Percentiles rank a stretch among this genome's conserved stretches.
These are phyloP conservation scores for Telopea speciosissima DNA, from an alignment of 177 flowering plant genomes.

Conservation along the genomic window DNA sequence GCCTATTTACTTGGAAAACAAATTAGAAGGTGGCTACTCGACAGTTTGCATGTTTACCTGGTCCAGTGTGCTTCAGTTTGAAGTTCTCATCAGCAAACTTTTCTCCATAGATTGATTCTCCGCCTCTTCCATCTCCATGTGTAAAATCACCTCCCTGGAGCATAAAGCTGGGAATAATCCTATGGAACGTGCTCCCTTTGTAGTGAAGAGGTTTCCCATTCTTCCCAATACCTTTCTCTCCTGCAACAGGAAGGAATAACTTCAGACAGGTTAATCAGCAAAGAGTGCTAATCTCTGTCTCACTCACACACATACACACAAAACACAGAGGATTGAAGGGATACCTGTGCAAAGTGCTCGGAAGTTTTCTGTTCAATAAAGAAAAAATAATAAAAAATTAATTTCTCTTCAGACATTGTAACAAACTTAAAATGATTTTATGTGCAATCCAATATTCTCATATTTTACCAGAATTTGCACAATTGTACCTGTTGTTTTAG, in stretches of 20 bases:
- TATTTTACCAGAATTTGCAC: background rate
- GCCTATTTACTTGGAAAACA: background rate
- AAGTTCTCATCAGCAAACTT: conserved; percentile 94
- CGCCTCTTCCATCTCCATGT: conserved; percentile 87
- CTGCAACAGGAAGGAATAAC: conserved; percentile 24
- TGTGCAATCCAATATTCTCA: background rate
- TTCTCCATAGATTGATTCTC: conserved; percentile 92
- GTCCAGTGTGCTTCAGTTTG: conserved; percentile 94
- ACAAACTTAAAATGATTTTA: background rate
- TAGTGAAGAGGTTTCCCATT: conserved; percentile 85
- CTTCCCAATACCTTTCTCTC: conserved; percentile 85
- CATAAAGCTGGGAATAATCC: conserved; percentile 97
- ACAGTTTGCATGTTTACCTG: conserved; percentile 43
- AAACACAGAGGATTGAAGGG: background rate
- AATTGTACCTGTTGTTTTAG: conserved; percentile 59
- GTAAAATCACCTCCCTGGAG: conserved; percentile 97
- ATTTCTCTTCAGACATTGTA: background rate
- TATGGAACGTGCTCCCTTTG: conserved; percentile 85
- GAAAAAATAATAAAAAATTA: background rate
- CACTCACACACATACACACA: background rate
- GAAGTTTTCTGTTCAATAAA: conserved; percentile 64
- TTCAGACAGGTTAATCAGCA: background rate
- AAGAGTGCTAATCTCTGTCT: too few species aligned
- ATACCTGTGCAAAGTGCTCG: conserved; percentile 90
- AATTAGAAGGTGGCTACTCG: background rate